phyloP scores from a whole-genome alignment of 768 basidiomycete genomes.

The Chalciporus sphaerocephalus region DNA sequence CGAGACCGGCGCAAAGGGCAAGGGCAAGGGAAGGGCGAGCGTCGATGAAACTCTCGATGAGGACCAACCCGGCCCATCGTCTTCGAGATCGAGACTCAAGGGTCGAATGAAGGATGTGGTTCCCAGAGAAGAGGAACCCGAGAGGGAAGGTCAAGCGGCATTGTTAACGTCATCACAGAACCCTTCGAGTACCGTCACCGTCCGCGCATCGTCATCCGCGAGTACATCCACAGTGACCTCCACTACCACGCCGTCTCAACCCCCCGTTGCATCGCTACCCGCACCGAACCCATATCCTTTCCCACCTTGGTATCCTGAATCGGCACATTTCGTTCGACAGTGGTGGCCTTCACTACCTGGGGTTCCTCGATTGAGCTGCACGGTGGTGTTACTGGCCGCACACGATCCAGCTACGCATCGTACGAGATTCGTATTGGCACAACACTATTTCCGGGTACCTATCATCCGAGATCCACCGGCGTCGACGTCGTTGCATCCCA shows the following conservation, averaged over 20 bases:
- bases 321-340: slow-evolving; percentile 73
- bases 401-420: slow-evolving; percentile 59
- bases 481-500: slow-evolving; percentile 9
- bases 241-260: neutral
- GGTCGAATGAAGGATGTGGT: slow-evolving; percentile 20
- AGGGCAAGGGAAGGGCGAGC: slow-evolving; percentile 23
- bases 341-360: slow-evolving; percentile 72
- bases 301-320: slow-evolving; percentile 68
- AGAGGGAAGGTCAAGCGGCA: slow-evolving; percentile 4
- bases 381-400: slow-evolving; percentile 61
- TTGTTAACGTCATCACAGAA: slow-evolving; percentile 11
- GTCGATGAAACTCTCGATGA: slow-evolving; percentile 14
- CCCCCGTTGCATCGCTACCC: slow-evolving; percentile 1
- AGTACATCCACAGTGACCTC: slow-evolving; percentile 2
- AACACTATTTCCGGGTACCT: slow-evolving; percentile 74
- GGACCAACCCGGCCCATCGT: slow-evolving; percentile 7
- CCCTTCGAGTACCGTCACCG: neutral
- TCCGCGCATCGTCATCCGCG: slow-evolving; percentile 8
- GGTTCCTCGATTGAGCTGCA: slow-evolving; percentile 66
- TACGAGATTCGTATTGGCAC: slow-evolving; percentile 61
- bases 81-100: slow-evolving; percentile 14
- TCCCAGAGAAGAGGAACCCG: slow-evolving; percentile 9
- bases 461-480: slow-evolving; percentile 30
- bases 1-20: slow-evolving; percentile 22
- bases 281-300: slow-evolving; percentile 59